A percentile compares a stretch with the other conserved stretches of the same genome.
These are phyloP conservation scores for Lindgomyces ingoldianus DNA, from an alignment of 495 filamentous ascomycete species.

Conservation along the genomic window DNA sequence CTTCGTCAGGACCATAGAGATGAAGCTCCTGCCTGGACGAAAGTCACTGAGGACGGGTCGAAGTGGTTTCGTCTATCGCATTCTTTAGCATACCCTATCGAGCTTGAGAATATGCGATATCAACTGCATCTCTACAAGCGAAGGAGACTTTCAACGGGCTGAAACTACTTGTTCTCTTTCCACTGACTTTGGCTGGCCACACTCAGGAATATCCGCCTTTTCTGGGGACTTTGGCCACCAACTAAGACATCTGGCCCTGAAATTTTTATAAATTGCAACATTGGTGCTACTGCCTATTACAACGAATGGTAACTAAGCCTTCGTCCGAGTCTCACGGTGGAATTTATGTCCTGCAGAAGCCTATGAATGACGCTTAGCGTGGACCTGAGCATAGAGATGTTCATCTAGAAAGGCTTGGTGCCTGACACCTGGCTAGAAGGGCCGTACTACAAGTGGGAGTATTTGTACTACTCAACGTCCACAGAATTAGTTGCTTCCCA, in stretches of 20 bases:
- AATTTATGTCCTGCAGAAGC: neutral
- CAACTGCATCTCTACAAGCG: constrained; percentile 76
- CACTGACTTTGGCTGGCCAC: too few species aligned
- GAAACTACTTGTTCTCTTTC: too few species aligned
- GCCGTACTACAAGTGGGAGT: neutral
- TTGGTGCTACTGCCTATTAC: neutral
- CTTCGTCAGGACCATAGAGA: constrained; percentile 43
- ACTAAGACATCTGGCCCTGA: too few species aligned
- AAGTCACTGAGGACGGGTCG: constrained; percentile 69
- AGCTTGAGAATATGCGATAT: constrained; percentile 91
- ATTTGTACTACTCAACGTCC: neutral
- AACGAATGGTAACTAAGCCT: too few species aligned
- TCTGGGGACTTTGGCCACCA: too few species aligned
- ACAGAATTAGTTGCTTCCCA: neutral
- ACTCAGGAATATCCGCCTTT: too few species aligned
- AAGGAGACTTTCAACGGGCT: too few species aligned
- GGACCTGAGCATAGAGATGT: neutral
- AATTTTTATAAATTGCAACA: neutral
- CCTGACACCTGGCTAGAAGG: neutral
- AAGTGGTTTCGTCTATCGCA: constrained; percentile 78
- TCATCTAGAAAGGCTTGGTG: neutral
- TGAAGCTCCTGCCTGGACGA: constrained; percentile 59
- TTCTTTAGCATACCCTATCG: constrained; percentile 74
- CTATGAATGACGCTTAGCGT: neutral
- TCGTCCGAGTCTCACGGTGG: too few species aligned